phyloP scores from a whole-genome alignment of 1,284 basidiomycete genomes.

The Phylloboletellus chloephorus region DNA sequence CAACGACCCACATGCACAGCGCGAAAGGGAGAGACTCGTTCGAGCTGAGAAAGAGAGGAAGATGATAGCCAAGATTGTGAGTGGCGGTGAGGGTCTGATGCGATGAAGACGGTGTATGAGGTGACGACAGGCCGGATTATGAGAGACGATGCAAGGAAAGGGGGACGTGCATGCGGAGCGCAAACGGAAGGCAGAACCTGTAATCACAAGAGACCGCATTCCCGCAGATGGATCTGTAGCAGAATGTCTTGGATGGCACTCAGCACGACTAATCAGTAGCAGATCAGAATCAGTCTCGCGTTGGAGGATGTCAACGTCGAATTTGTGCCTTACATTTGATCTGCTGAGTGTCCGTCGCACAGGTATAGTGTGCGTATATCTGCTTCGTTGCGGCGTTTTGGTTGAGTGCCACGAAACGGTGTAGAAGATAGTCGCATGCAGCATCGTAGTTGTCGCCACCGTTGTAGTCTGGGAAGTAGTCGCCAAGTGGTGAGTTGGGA shows the following conservation, averaged over 20 bases:
- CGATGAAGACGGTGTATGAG: constrained; percentile 15
- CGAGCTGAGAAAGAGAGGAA: constrained; percentile 2
- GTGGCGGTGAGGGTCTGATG: constrained; percentile 22
- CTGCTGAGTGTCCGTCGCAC: constrained; percentile 86
- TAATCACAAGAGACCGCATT: constrained; percentile 73
- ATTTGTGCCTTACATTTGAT: constrained; percentile 63
- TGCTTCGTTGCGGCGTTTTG: constrained; percentile 84
- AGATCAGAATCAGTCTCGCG: constrained; percentile 2
- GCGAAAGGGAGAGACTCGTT: constrained; percentile 4
- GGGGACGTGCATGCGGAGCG: constrained; percentile 5
- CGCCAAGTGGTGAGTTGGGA: constrained; percentile 76
- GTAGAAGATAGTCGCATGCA: constrained; percentile 81
- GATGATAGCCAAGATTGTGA: constrained; percentile 24
- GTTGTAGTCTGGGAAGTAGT: constrained; percentile 85
- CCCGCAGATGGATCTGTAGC: constrained; percentile 76
- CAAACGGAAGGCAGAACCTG: background rate
- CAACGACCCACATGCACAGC: constrained; percentile 9
- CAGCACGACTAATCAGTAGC: constrained; percentile 55
- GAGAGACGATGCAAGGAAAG: constrained; percentile 25
- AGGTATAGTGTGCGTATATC: constrained; percentile 86
- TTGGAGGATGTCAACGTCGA: background rate
- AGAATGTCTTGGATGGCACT: constrained; percentile 81
- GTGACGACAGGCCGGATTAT: constrained; percentile 23
- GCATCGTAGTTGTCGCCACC: constrained; percentile 83
- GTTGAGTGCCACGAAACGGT: constrained; percentile 83